A percentile compares a stretch with the other conserved stretches of the same genome.
phyloP scores from a whole-genome alignment of 2,329 filamentous ascomycete genomes.

The Hawksworthiomyces lignivorus region DNA sequence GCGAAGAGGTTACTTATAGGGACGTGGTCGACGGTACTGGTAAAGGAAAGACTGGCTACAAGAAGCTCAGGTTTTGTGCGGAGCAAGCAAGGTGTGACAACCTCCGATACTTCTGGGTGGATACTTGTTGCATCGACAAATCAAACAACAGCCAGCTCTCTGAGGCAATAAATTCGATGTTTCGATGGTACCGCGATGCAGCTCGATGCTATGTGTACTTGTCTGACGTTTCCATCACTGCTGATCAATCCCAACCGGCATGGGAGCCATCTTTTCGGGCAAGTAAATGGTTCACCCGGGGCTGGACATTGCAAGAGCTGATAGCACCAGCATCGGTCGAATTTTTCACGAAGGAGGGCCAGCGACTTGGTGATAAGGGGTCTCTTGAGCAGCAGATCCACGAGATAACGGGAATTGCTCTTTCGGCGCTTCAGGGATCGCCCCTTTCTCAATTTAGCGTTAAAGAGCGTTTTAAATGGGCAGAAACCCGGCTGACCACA shows the following conservation, averaged over 20 bases:
- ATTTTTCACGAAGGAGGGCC: neutral
- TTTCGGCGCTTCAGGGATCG: neutral
- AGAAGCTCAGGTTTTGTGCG: neutral
- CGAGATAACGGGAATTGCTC: neutral
- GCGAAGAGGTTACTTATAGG: constrained; percentile 13
- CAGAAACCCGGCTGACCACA: constrained; percentile 4
- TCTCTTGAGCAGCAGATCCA: neutral
- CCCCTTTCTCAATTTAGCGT: neutral
- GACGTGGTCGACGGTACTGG: constrained; percentile 1
- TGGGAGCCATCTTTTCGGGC: too few relatives aligned
- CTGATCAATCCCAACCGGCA: too few relatives aligned
- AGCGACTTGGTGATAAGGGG: neutral
- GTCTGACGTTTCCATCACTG: neutral
- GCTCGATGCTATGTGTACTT: constrained; percentile 3
- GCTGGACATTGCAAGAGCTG: constrained; percentile 8
- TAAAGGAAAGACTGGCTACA: neutral
- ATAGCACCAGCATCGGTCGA: neutral
- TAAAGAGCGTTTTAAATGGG: constrained; percentile 6
- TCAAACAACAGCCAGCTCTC: constrained; percentile 3
- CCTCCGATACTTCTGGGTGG: neutral
- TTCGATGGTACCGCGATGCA: constrained; percentile 1
- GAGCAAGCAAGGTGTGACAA: neutral
- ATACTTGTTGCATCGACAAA: constrained; percentile 6
- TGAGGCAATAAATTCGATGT: constrained; percentile 2
- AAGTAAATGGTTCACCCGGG: constrained; percentile 3